Base-by-base conservation (phyloP, 2,329 filamentous ascomycete genomes). In the Dactylellina haptotyla region DNA sequence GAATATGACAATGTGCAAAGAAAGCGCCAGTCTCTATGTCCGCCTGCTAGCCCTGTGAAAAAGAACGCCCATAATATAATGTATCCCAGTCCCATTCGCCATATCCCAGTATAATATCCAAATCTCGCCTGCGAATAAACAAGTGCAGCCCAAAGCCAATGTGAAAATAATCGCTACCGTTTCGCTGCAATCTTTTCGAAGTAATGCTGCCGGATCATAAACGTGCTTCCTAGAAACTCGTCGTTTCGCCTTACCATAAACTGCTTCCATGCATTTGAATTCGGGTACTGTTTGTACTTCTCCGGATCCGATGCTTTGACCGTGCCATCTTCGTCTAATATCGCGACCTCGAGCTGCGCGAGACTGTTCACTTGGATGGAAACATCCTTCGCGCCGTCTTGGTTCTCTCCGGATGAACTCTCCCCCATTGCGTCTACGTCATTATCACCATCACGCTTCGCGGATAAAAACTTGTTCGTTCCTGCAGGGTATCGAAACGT, bases 201-300 rank as follows among this genome's bases (percentile, higher is more conserved):
- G 18, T 75, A 75, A 18, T 34, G 45, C 32, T 75, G 70, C 18
- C 70, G 56, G 5, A 75, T 51, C 28, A 26, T 58, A 37, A 75
- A 75, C 2, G 59, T 56, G 37, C 64, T 63, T n/a, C 70, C 70
- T 4, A 75, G 50, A n/a, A 62, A 63, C 45, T 75, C 70, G 26
- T 75, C 64, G 20, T 69, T 69, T 25, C 70, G 48, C 28, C 64
- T 61, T 8, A 75, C 63, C 32, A 41, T 59, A 46, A 75, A 75
- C 39, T 45, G 32, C 26, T 75, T 75, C 70, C 70, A 75, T 1
- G 70, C 37, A 39, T 75, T 75, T 16, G 54, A 61, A 14, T 56
- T 50, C 3, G 69, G 69, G 18, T 75, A 69, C 30, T 75, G 64
- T n/a, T 69, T 67, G 53, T 63, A 67, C 48, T 75, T 75, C 20